These are phyloP conservation scores for Pharnaceum exiguum DNA, from an alignment of 148 eudicot species.

Conservation along the genomic window DNA sequence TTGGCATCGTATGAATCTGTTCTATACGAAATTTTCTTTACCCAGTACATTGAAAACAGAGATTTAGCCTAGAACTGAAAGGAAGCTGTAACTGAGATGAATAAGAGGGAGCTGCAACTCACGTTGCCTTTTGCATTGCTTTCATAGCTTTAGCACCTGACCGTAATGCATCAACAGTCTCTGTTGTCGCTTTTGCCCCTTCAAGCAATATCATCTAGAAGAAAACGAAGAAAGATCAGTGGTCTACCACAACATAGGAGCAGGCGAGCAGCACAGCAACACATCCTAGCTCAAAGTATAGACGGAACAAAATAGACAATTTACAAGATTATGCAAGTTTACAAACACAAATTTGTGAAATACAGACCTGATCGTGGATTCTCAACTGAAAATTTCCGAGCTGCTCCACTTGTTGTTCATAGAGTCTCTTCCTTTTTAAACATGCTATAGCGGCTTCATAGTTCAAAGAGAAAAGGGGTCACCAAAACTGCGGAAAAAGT, in stretches of 20 bases:
- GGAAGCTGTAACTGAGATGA: neutral
- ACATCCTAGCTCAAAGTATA: neutral
- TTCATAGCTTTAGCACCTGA: slow-evolving; percentile 94
- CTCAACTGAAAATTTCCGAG: slow-evolving; percentile 86
- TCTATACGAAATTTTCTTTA: too few species aligned
- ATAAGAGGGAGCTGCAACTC: slow-evolving; percentile 24
- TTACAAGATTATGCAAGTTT: neutral
- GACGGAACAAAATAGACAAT: neutral
- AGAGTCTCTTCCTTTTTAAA: slow-evolving; percentile 75
- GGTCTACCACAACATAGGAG: neutral
- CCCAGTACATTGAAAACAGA: neutral
- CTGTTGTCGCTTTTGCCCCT: slow-evolving; percentile 93
- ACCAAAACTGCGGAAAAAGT: too few species aligned
- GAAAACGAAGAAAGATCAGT: neutral
- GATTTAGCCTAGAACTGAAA: neutral
- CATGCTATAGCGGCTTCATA: slow-evolving; percentile 79
- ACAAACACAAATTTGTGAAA: neutral
- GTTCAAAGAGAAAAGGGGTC: neutral
- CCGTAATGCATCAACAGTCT: slow-evolving; percentile 88
- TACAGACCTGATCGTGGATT: slow-evolving; percentile 79
- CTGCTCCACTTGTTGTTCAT: slow-evolving; percentile 81
- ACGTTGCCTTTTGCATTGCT: slow-evolving; percentile 94
- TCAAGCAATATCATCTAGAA: slow-evolving; percentile 86
- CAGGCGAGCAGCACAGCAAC: neutral
- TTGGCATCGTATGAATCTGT: too few species aligned